Evolutionary conservation across 306 rosid species (phyloP).

Genomic region (Medicago lupulina): DNA sequence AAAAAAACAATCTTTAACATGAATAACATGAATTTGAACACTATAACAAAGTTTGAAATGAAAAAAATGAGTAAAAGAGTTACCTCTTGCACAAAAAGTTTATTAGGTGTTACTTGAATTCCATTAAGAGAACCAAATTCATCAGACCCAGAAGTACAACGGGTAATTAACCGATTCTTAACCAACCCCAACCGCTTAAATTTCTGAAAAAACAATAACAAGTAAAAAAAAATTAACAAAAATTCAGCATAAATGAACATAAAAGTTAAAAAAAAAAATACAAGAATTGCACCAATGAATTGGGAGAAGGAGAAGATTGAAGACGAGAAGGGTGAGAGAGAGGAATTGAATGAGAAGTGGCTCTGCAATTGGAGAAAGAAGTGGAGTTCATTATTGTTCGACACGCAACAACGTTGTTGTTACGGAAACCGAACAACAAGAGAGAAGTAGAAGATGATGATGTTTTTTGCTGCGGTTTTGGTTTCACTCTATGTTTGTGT

Average conservation of each 20-base stretch:
- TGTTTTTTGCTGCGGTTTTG: constrained; percentile 21
- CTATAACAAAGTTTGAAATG: constrained; percentile 10
- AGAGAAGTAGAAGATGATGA: constrained; percentile 11
- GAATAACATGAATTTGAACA: constrained; percentile 2
- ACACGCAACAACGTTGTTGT: constrained; percentile 22
- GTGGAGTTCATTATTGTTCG: constrained; percentile 59
- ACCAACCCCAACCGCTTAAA: constrained; percentile 58
- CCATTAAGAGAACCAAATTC: constrained; percentile 65
- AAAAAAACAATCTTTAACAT: constrained; percentile 29
- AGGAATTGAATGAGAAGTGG: constrained; percentile 62
- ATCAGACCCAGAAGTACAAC: constrained; percentile 65
- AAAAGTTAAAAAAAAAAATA: too few species aligned
- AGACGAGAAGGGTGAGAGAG: constrained; percentile 56
- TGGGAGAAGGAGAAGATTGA: constrained; percentile 49
- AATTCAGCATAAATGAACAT: too few species aligned
- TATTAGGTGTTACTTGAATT: constrained; percentile 67
- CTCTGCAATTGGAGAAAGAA: constrained; percentile 62
- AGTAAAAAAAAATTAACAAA: background rate
- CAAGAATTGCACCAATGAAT: too few species aligned
- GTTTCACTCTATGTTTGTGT: constrained; percentile 16
- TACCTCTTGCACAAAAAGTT: constrained; percentile 91
- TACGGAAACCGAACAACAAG: constrained; percentile 28
- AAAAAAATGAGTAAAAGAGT: constrained; percentile 19
- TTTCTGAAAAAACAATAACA: constrained; percentile 50
- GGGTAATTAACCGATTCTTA: constrained; percentile 56